Conservation (phyloP, 768 basidiomycete genomes). For the Tricholoma saponaceum region DNA sequence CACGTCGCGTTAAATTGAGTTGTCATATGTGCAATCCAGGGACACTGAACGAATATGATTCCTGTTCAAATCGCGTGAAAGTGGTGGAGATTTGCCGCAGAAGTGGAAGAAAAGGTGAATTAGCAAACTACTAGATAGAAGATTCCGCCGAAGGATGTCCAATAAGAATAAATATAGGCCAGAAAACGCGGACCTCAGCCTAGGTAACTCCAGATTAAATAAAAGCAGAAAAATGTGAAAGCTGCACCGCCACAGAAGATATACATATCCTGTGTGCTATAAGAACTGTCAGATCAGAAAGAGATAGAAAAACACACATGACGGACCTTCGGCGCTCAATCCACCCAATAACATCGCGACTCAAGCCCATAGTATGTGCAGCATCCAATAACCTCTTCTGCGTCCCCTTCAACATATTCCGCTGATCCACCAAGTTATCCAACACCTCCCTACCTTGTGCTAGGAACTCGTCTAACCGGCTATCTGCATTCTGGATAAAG, state of each 20-base stretch:
- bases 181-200: conserved; percentile 42
- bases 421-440: conserved; percentile 89
- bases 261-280: conserved; percentile 91
- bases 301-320: background rate
- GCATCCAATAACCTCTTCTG: conserved; percentile 80
- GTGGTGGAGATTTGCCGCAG: background rate
- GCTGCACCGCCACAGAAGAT: conserved; percentile 85
- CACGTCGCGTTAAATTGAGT: background rate
- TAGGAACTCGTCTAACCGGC: conserved; percentile 83
- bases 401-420: conserved; percentile 94
- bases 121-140: conserved; percentile 10
- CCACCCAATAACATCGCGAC: conserved; percentile 94
- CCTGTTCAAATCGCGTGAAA: background rate
- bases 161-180: background rate
- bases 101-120: conserved; percentile 1
- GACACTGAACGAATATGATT: too few species aligned
- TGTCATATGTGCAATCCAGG: too few species aligned
- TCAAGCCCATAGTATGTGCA: conserved; percentile 92
- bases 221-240: conserved; percentile 92
- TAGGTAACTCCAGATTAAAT: conserved; percentile 87
- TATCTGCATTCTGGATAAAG: conserved; percentile 82
- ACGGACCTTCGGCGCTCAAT: conserved; percentile 90
- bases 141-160: conserved; percentile 7
- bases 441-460: conserved; percentile 89
- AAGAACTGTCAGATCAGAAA: conserved; percentile 2